Percentiles rank a stretch among this genome's conserved stretches.
Conservation (phyloP, 371 early-diverging fungal species). For the Mortierella sp. region DNA sequence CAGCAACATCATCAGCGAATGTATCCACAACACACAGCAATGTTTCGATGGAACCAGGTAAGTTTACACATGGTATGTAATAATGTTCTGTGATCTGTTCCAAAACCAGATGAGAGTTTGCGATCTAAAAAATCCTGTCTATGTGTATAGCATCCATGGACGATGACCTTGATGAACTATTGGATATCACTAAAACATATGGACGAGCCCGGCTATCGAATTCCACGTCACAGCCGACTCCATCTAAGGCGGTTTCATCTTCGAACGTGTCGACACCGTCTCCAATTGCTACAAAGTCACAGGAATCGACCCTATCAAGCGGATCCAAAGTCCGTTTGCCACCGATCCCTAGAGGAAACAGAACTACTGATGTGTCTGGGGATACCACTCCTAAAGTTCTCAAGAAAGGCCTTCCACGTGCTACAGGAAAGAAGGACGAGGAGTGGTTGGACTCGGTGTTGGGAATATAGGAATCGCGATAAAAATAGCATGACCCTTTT, state of each 20-base stretch:
- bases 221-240: neutral
- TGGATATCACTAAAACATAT: conserved; percentile 44
- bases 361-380: neutral
- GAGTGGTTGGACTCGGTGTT: conserved; percentile 53
- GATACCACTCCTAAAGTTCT: conserved; percentile 10
- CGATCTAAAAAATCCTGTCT: neutral
- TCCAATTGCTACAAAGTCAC: neutral
- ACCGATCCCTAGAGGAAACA: conserved; percentile 20
- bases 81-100: neutral
- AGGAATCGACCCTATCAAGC: neutral
- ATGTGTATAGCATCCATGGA: conserved; percentile 21
- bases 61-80: conserved; percentile 26
- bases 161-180: conserved; percentile 44
- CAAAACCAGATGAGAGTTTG: neutral
- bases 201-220: conserved; percentile 15
- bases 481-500: neutral
- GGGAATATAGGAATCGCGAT: conserved; percentile 18
- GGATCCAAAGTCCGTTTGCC: conserved; percentile 25
- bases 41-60: neutral
- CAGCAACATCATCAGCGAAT: neutral
- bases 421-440: conserved; percentile 31
- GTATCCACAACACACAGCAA: conserved; percentile 8
- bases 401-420: conserved; percentile 19
- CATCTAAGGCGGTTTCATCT: neutral
- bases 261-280: neutral